Conservation (phyloP, 176 grass and related monocot species). For the Themeda triandra region DNA sequence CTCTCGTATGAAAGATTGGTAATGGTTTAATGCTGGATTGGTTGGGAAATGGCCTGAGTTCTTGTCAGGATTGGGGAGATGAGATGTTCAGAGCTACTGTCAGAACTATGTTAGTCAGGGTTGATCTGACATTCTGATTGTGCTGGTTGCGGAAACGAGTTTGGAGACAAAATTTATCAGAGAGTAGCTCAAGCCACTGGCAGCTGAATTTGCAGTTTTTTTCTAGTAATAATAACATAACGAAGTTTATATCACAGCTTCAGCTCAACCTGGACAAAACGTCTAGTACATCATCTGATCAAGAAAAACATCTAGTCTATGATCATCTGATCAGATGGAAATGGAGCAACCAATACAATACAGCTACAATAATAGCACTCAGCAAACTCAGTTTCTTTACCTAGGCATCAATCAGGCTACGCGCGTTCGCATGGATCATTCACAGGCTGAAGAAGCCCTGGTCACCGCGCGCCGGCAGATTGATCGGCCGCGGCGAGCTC, state of each 20-base stretch:
- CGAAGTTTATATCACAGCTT: constrained; percentile 22
- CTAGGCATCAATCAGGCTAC: constrained; percentile 6
- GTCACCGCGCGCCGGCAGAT: constrained; percentile 4
- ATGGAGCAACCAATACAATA: constrained; percentile 24
- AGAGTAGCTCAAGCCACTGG: background rate
- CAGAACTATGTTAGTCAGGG: background rate
- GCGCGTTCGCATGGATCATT: background rate
- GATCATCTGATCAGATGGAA: constrained; percentile 36
- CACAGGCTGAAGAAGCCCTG: constrained; percentile 39
- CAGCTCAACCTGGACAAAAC: constrained; percentile 30
- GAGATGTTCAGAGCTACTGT: background rate
- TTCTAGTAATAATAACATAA: background rate
- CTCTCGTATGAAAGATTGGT: background rate
- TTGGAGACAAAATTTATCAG: background rate
- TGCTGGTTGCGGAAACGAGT: background rate
- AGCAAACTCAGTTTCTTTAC: constrained; percentile 12
- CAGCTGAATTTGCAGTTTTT: background rate
- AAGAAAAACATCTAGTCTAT: background rate
- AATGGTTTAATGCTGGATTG: background rate
- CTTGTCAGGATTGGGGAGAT: background rate
- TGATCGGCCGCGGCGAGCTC: constrained; percentile 32
- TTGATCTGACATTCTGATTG: background rate
- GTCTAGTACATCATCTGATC: constrained; percentile 27
- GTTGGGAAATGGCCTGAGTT: background rate
- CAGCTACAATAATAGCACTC: background rate